Conservation (phyloP, 2,329 filamentous ascomycete species). For the Claviceps africana region DNA sequence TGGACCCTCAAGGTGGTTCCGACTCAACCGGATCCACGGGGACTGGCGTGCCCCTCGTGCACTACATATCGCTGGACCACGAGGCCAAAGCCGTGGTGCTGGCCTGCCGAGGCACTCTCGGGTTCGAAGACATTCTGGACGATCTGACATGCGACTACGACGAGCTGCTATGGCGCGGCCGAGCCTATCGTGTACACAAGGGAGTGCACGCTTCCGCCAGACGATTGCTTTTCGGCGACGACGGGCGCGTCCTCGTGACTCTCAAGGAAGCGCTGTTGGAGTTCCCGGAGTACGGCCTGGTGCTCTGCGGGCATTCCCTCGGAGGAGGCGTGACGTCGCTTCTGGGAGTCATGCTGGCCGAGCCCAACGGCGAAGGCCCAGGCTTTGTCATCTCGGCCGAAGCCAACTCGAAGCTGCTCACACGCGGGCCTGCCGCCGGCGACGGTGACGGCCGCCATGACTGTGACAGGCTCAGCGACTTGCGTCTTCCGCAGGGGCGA, state of each 20-base stretch:
- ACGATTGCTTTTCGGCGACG: constrained; percentile 51
- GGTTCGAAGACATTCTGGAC: constrained; percentile 59
- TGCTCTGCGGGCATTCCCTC: constrained; percentile 56
- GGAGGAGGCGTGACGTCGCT: constrained; percentile 57
- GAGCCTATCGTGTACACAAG: constrained; percentile 56
- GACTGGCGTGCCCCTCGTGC: constrained; percentile 55
- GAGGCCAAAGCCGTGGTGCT: constrained; percentile 58
- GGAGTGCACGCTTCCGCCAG: constrained; percentile 59
- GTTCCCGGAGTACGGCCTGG: constrained; percentile 54
- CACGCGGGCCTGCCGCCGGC: constrained; percentile 16
- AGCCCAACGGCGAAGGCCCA: constrained; percentile 39
- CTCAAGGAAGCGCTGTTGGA: constrained; percentile 51
- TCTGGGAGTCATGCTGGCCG: constrained; percentile 56
- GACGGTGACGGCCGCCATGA: neutral
- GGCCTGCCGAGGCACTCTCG: constrained; percentile 57
- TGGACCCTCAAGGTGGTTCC: constrained; percentile 53
- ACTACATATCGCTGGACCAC: constrained; percentile 60
- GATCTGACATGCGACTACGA: constrained; percentile 66
- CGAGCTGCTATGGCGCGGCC: constrained; percentile 47
- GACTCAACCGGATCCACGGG: constrained; percentile 50
- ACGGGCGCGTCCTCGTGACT: constrained; percentile 51
- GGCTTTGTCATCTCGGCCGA: constrained; percentile 49
- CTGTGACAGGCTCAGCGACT: constrained; percentile 14
- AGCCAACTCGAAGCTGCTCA: constrained; percentile 28
- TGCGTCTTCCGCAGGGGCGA: constrained; percentile 49